These are phyloP conservation scores for Coniochaeta sp. DNA, from an alignment of 2,329 filamentous ascomycete genomes.

Conservation along the genomic window DNA sequence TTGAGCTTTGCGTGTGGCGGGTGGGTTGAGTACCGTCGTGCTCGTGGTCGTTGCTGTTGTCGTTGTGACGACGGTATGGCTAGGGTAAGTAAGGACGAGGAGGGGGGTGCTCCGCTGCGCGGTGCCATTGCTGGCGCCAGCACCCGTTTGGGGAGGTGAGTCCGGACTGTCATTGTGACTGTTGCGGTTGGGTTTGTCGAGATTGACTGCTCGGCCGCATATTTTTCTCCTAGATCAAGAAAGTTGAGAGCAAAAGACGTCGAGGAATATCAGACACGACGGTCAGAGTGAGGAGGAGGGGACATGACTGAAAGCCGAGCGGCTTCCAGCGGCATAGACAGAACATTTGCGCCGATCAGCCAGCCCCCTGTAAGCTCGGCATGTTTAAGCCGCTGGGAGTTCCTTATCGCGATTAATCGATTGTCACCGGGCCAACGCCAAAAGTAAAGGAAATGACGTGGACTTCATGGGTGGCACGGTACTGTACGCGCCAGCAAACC, in stretches of 20 bases:
- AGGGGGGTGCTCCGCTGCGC: not conserved
- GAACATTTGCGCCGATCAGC: not conserved
- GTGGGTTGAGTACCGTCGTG: slow-evolving; percentile 44
- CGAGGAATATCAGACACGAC: not conserved
- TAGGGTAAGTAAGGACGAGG: not conserved
- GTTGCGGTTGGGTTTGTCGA: too few relatives aligned
- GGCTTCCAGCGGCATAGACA: slow-evolving; percentile 1
- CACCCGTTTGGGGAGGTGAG: not conserved
- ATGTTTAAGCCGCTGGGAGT: not conserved
- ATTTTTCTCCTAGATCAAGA: not conserved
- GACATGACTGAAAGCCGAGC: not conserved
- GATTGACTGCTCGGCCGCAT: not conserved
- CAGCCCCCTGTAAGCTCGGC: not conserved
- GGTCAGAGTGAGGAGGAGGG: slow-evolving; percentile 1
- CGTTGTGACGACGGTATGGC: not conserved
- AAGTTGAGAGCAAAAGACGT: not conserved
- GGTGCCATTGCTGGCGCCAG: not conserved
- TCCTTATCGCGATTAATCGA: not conserved
- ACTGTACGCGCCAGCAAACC: not conserved
- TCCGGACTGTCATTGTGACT: not conserved
- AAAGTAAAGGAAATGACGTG: slow-evolving; percentile 2
- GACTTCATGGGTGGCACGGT: slow-evolving; percentile 2
- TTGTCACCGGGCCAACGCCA: slow-evolving; percentile 1
- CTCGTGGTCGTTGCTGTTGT: not conserved
- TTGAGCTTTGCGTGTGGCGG: slow-evolving; percentile 65